Evolutionary conservation across 2,329 filamentous ascomycete genomes (phyloP).

Genomic region (Xylaria sp.): DNA sequence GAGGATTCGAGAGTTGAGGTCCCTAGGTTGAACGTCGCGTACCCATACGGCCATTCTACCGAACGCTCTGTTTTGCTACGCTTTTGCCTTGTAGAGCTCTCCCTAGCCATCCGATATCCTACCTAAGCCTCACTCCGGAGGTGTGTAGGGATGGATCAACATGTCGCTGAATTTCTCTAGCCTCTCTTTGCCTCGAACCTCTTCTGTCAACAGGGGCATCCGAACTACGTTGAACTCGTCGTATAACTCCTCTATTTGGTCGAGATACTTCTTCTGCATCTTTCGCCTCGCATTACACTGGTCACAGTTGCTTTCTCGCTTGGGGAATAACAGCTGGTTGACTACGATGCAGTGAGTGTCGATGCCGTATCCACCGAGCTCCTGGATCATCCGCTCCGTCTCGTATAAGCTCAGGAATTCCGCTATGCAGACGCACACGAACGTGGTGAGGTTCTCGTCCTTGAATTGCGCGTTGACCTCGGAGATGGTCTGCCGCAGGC

Average conservation of each 20-base stretch:
- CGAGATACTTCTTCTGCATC: constrained; percentile 99
- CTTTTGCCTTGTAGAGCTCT: constrained; percentile 8
- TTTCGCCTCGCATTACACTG: constrained; percentile 94
- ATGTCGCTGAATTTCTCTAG: constrained; percentile 91
- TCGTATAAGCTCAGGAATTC: constrained; percentile 98
- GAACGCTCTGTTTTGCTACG: background rate
- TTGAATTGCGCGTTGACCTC: constrained; percentile 99
- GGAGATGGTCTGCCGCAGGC: constrained; percentile 88
- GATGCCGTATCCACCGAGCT: constrained; percentile 90
- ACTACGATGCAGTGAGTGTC: constrained; percentile 98
- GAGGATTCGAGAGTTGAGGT: background rate
- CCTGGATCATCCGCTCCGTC: constrained; percentile 99
- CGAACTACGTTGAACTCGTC: constrained; percentile 99
- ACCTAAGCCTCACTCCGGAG: constrained; percentile 60
- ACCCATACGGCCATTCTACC: background rate
- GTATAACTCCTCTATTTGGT: constrained; percentile 98
- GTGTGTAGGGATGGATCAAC: constrained; percentile 80
- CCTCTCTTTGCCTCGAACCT: constrained; percentile 94
- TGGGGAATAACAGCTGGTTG: constrained; percentile 96
- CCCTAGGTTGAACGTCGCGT: background rate
- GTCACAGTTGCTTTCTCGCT: constrained; percentile 84
- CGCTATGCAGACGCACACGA: constrained; percentile 97
- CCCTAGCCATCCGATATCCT: background rate
- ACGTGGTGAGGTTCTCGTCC: constrained; percentile 93
- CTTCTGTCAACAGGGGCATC: constrained; percentile 95